phyloP scores from a whole-genome alignment of 2,329 filamentous ascomycete genomes.

The Thelonectria blattea region DNA sequence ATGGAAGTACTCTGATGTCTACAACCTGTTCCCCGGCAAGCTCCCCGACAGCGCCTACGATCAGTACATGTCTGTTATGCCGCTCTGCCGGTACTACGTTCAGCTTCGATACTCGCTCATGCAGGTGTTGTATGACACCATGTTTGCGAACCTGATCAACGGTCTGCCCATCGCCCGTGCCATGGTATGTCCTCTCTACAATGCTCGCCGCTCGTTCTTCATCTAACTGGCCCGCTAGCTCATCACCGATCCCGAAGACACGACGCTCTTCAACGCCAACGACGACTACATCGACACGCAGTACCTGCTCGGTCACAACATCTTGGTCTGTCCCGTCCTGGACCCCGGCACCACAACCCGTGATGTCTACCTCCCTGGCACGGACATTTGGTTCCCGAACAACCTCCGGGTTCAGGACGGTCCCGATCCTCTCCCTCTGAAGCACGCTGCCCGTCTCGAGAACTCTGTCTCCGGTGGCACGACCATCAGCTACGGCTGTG shows the following conservation, averaged over 20 bases:
- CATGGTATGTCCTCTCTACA: not conserved
- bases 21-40: not conserved
- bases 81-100: conserved; percentile 7
- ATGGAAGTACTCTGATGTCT: conserved; percentile 3
- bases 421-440: not conserved
- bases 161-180: conserved; percentile 12
- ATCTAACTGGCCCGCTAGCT: not conserved
- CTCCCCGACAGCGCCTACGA: not conserved
- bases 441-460: not conserved
- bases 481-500: conserved; percentile 1
- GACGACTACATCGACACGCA: conserved; percentile 8
- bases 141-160: conserved; percentile 9
- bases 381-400: conserved; percentile 1
- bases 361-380: conserved; percentile 1
- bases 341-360: not conserved
- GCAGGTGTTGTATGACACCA: conserved; percentile 10
- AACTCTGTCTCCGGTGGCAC: not conserved
- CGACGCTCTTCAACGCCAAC: conserved; percentile 5
- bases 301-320: conserved; percentile 9
- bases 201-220: not conserved
- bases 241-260: conserved; percentile 4
- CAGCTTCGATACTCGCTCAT: conserved; percentile 7
- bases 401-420: conserved; percentile 3
- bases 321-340: conserved; percentile 4
- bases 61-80: conserved; percentile 3